Percentiles rank a stretch among this genome's conserved stretches.
phyloP scores from a whole-genome alignment of 164 flowering plant genomes.

The Aristolochia contorta region DNA sequence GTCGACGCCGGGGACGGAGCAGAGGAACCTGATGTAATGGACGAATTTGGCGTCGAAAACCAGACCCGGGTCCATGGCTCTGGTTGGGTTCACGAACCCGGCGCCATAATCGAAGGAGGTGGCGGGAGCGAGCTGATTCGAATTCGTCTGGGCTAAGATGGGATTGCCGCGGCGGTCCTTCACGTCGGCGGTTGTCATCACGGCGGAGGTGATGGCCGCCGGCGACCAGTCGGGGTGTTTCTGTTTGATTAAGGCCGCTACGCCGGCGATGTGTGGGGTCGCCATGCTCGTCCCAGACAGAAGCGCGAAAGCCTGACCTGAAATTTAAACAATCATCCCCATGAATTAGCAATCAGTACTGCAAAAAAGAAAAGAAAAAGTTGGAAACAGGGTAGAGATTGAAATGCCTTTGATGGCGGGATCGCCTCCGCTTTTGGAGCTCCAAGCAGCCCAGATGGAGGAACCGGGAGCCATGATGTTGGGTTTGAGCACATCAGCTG shows the following conservation, averaged over 20 bases:
- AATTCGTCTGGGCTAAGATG: slow-evolving; percentile 28
- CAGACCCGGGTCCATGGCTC: slow-evolving; percentile 46
- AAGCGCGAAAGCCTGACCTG: slow-evolving; percentile 46
- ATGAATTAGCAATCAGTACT: neutral
- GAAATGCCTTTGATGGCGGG: slow-evolving; percentile 24
- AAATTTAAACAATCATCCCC: neutral
- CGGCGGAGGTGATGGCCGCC: slow-evolving; percentile 43
- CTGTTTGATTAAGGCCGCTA: slow-evolving; percentile 50
- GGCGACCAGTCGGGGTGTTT: slow-evolving; percentile 48
- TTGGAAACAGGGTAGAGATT: no score
- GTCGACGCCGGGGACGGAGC: slow-evolving; percentile 49
- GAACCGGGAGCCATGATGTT: slow-evolving; percentile 58
- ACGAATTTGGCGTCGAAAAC: slow-evolving; percentile 29
- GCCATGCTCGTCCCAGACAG: slow-evolving; percentile 66
- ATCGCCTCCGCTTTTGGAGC: slow-evolving; percentile 43
- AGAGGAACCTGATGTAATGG: slow-evolving; percentile 39
- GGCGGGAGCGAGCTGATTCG: slow-evolving; percentile 17
- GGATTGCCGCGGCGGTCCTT: slow-evolving; percentile 27
- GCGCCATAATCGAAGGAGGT: slow-evolving; percentile 42
- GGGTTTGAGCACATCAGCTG: slow-evolving; percentile 57
- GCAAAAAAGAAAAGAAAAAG: no score
- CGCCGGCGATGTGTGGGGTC: slow-evolving; percentile 52
- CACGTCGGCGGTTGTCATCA: slow-evolving; percentile 44
- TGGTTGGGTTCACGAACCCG: slow-evolving; percentile 27
- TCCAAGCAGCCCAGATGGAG: slow-evolving; percentile 63